Base-by-base conservation (phyloP, 306 rosid genomes). In the Cicer arietinum region DNA sequence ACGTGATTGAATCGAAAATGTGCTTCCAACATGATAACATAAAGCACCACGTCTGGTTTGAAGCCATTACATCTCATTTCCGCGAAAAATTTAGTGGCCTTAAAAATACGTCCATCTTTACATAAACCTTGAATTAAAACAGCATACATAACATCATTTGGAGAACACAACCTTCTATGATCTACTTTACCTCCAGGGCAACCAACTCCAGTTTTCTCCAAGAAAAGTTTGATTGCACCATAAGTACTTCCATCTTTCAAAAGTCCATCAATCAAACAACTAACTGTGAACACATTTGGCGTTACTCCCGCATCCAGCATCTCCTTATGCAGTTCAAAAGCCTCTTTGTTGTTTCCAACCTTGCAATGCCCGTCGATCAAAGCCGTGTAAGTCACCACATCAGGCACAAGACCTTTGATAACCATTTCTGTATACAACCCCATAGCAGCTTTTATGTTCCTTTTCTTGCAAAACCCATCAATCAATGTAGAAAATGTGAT, bases 351-450 rank as follows among this genome's bases (percentile, higher is more conserved):
- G 58, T 84, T 82, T 52, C 91, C 90, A 46, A 54, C 79, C 85
- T 89, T 87, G 76, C 85, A 82, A 46, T 84, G 87, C 7, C 94
- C 96, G 52, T 90, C 91, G 3, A 92, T 90, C 83, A 92, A 83
- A 54, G 90, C 69, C 1, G 94, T 90, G 88, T 84, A 88, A 64
- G 87, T 77, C 44, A 87, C 89, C 54, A 88, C 85, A 57, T 92
- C 96, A 40, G 88, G 96, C 41, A 61, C 67, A 59, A 86, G 58
- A 73, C 89, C 78, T 84, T 92, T 89, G 68, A 85, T 81, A 39
- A 69, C 76, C 93, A 92, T 87, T 85, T 92, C 92, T 0, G 81
- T 76, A 72, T 78, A 83, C 80, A 90, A 68, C 60, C 86, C 91
- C 89, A 77, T 78, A 6, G 94, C 94, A 78, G 89, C 85, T 45